Conservation (phyloP, 345 rosid species). For the Corymbia maculata region DNA sequence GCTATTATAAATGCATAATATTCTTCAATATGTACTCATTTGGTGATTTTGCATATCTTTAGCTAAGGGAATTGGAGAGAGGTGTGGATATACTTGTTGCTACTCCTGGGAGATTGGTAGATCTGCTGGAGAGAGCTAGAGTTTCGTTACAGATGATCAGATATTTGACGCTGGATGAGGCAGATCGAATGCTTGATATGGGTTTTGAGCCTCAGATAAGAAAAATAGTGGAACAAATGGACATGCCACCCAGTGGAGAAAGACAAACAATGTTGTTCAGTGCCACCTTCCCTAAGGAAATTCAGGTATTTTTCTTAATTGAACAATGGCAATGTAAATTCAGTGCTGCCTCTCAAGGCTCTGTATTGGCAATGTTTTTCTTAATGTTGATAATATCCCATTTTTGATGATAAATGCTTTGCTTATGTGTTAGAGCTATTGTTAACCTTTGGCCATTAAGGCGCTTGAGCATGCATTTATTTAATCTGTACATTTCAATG, state of each 20-base stretch:
- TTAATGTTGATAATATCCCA: neutral
- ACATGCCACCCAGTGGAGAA: constrained; percentile 83
- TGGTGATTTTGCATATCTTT: neutral
- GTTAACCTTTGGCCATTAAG: neutral
- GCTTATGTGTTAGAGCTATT: neutral
- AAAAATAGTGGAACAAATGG: constrained; percentile 93
- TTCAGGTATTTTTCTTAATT: constrained; percentile 47
- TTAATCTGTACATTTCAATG: neutral
- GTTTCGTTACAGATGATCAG: constrained; percentile 90
- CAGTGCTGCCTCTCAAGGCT: neutral
- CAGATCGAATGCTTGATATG: constrained; percentile 99
- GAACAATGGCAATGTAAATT: neutral
- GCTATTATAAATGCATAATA: neutral
- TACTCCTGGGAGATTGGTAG: constrained; percentile 97
- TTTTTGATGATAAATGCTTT: neutral
- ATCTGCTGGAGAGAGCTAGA: constrained; percentile 90
- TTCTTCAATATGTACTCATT: neutral
- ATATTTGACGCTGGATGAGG: constrained; percentile 92
- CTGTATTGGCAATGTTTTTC: neutral
- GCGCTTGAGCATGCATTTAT: neutral
- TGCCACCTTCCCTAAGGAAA: constrained; percentile 96
- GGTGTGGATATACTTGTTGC: constrained; percentile 99
- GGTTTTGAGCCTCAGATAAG: constrained; percentile 99
- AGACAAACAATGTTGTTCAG: constrained; percentile 96
- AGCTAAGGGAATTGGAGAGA: constrained; percentile 91